phyloP scores from a whole-genome alignment of 1,284 basidiomycete genomes.

The Heimioporus retisporus region DNA sequence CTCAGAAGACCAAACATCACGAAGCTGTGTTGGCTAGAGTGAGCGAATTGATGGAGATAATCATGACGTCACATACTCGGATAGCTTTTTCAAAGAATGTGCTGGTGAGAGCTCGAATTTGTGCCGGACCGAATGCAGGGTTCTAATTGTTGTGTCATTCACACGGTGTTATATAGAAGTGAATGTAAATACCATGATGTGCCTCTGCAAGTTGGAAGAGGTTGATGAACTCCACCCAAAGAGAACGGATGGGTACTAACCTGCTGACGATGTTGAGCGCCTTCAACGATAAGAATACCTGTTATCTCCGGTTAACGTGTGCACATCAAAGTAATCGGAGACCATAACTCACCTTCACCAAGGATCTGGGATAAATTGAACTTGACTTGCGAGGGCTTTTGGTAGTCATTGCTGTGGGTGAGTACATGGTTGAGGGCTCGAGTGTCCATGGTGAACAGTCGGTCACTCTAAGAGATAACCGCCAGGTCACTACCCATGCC shows the following conservation, averaged over 20 bases:
- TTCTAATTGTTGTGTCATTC: slow-evolving; percentile 49
- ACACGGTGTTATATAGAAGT: background rate
- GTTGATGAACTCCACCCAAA: background rate
- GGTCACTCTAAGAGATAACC: slow-evolving; percentile 16
- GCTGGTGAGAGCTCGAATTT: slow-evolving; percentile 63
- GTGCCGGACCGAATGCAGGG: slow-evolving; percentile 66
- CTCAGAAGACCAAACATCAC: slow-evolving; percentile 54
- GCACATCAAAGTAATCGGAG: background rate
- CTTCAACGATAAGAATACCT: slow-evolving; percentile 36
- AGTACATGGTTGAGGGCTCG: slow-evolving; percentile 51
- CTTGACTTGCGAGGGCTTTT: slow-evolving; percentile 42
- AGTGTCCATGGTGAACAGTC: slow-evolving; percentile 45
- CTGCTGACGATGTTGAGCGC: slow-evolving; percentile 38
- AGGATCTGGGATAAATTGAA: slow-evolving; percentile 34
- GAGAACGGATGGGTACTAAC: slow-evolving; percentile 14
- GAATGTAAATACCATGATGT: slow-evolving; percentile 30
- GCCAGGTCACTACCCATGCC: background rate
- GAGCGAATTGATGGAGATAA: background rate
- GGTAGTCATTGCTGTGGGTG: slow-evolving; percentile 47
- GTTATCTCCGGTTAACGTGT: slow-evolving; percentile 11
- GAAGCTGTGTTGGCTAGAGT: slow-evolving; percentile 46
- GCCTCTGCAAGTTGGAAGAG: slow-evolving; percentile 24
- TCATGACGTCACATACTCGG: slow-evolving; percentile 46
- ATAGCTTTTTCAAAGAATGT: slow-evolving; percentile 67
- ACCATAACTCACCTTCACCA: slow-evolving; percentile 37